Conservation (phyloP, 805 yeast species). For the Sugiyamaella marilandica region DNA sequence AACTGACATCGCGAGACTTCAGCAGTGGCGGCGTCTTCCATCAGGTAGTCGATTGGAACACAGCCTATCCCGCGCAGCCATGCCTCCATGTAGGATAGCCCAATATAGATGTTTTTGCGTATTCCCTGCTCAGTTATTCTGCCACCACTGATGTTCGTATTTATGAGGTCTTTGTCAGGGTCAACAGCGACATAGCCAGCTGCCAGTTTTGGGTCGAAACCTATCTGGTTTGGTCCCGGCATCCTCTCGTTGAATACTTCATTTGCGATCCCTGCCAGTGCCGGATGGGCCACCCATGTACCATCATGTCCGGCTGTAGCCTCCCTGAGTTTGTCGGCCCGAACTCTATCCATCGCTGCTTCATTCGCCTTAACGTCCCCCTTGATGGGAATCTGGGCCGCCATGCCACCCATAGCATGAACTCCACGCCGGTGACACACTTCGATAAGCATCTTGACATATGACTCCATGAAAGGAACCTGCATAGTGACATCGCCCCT, state of each 20-base stretch:
- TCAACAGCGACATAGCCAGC: slow-evolving; percentile 43
- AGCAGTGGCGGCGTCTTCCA: slow-evolving; percentile 76
- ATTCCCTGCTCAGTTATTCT: slow-evolving; percentile 59
- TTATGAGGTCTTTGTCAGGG: slow-evolving; percentile 49
- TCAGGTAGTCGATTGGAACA: slow-evolving; percentile 65
- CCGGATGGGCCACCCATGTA: slow-evolving; percentile 74
- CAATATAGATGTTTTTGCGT: slow-evolving; percentile 55
- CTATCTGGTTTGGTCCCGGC: slow-evolving; percentile 68
- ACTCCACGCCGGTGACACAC: slow-evolving; percentile 66
- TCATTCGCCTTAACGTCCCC: slow-evolving; percentile 52
- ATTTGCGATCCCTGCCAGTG: slow-evolving; percentile 56
- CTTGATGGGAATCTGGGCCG: slow-evolving; percentile 69
- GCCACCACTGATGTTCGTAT: slow-evolving; percentile 53
- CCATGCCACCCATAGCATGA: slow-evolving; percentile 75
- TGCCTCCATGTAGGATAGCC: slow-evolving; percentile 63
- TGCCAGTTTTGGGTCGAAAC: slow-evolving; percentile 34
- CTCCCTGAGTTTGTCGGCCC: slow-evolving; percentile 61
- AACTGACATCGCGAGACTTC: slow-evolving; percentile 65
- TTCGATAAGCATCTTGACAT: slow-evolving; percentile 57
- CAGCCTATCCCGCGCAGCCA: slow-evolving; percentile 67
- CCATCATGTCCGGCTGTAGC: slow-evolving; percentile 65
- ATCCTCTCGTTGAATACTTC: slow-evolving; percentile 63
- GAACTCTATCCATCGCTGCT: slow-evolving; percentile 58
- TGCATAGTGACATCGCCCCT: slow-evolving; percentile 62
- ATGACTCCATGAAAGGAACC: slow-evolving; percentile 67